phyloP scores from a whole-genome alignment of 768 basidiomycete genomes.

The Tricholoma bakamatsutake region DNA sequence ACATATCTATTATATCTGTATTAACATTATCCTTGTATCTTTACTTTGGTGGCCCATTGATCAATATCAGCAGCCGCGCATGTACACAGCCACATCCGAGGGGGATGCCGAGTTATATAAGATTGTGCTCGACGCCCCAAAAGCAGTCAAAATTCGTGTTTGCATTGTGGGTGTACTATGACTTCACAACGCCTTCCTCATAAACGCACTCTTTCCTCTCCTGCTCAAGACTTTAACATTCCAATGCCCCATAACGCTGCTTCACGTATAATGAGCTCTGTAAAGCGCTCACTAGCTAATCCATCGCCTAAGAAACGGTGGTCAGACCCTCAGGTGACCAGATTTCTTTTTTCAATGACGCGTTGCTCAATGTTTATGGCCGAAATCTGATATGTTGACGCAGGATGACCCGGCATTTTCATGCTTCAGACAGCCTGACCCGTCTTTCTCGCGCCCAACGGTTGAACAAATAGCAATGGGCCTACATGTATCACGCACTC shows the following conservation, averaged over 20 bases:
- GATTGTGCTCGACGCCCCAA: no score
- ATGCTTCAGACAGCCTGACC: conserved; percentile 33
- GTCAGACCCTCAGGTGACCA: conserved; percentile 12
- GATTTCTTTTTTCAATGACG: background rate
- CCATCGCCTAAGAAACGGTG: conserved; percentile 16
- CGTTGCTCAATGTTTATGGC: background rate
- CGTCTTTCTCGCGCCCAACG: conserved; percentile 46
- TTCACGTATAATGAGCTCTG: conserved; percentile 19
- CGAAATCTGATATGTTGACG: conserved; percentile 30
- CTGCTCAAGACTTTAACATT: no score
- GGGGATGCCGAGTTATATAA: no score
- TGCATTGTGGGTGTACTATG: background rate
- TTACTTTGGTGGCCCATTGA: background rate
- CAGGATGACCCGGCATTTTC: conserved; percentile 27
- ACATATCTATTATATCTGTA: background rate
- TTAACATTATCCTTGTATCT: background rate
- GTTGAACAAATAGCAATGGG: conserved; percentile 81
- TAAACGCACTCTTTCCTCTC: background rate
- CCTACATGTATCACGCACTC: conserved; percentile 69
- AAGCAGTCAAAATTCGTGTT: no score
- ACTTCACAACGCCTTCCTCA: background rate
- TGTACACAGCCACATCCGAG: no score
- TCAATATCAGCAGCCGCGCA: no score
- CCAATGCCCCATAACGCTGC: conserved; percentile 10
- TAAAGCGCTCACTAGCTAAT: conserved; percentile 14